phyloP scores from a whole-genome alignment of 148 eudicot genomes.

The Fagopyrum esculentum region DNA sequence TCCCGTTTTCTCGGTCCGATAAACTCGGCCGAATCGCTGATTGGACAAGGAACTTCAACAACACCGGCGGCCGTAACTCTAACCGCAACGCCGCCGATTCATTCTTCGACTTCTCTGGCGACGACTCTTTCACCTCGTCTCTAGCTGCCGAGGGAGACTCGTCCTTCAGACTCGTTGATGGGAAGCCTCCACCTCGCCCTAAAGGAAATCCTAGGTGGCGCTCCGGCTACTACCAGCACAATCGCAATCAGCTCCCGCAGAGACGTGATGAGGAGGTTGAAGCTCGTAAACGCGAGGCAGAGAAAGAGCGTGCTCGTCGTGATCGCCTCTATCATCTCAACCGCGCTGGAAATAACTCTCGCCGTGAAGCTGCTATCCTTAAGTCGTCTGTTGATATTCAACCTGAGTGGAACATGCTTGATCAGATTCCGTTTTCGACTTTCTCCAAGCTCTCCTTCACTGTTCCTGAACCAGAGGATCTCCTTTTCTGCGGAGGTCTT shows the following conservation, averaged over 20 bases:
- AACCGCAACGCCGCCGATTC: slow-evolving; percentile 38
- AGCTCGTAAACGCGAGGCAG: slow-evolving; percentile 71
- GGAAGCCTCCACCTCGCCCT: slow-evolving; percentile 64
- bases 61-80: slow-evolving; percentile 21
- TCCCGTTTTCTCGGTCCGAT: slow-evolving; percentile 76
- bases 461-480: slow-evolving; percentile 81
- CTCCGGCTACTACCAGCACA: slow-evolving; percentile 37
- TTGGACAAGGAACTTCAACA: slow-evolving; percentile 60
- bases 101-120: slow-evolving; percentile 84
- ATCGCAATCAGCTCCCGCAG: slow-evolving; percentile 51
- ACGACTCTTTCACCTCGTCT: slow-evolving; percentile 57
- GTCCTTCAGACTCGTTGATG: slow-evolving; percentile 81
- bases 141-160: slow-evolving; percentile 51
- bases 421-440: slow-evolving; percentile 86
- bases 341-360: slow-evolving; percentile 32
- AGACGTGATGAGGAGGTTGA: slow-evolving; percentile 86
- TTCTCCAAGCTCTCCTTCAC: slow-evolving; percentile 63
- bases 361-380: slow-evolving; percentile 73
- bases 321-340: slow-evolving; percentile 62
- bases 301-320: slow-evolving; percentile 73
- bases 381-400: slow-evolving; percentile 87
- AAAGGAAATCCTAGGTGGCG: slow-evolving; percentile 81
- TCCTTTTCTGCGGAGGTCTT: slow-evolving; percentile 57
- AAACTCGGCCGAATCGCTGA: slow-evolving; percentile 62
- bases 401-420: slow-evolving; percentile 98